These are phyloP conservation scores for Hypomyces rosellus DNA, from an alignment of 2,329 filamentous ascomycete genomes.

Conservation along the genomic window DNA sequence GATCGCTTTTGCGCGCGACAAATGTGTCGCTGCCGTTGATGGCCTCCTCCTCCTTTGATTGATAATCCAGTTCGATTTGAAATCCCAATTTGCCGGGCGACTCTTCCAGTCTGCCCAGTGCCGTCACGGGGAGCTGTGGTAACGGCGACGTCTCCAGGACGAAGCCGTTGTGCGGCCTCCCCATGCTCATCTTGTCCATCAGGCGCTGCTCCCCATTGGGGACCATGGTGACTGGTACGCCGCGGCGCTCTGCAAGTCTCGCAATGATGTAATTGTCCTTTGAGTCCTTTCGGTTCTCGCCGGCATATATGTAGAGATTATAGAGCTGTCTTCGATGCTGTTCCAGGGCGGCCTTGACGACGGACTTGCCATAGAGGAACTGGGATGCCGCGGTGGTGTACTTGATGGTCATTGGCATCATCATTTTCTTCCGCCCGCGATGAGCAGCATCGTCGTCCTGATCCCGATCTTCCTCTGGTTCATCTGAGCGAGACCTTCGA, in stretches of 20 bases:
- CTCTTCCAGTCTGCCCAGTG: slow-evolving; percentile 45
- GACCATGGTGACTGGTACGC: slow-evolving; percentile 53
- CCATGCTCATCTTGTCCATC: slow-evolving; percentile 76
- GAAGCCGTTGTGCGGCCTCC: slow-evolving; percentile 83
- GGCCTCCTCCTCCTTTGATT: slow-evolving; percentile 65
- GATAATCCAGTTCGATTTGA: slow-evolving; percentile 53
- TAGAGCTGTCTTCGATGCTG: slow-evolving; percentile 65
- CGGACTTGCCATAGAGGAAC: slow-evolving; percentile 80
- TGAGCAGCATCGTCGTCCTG: slow-evolving; percentile 5
- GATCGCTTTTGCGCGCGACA: slow-evolving; percentile 23
- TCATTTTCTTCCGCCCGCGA: slow-evolving; percentile 21
- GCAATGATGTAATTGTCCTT: slow-evolving; percentile 39
- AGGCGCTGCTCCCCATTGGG: slow-evolving; percentile 55
- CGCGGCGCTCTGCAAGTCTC: slow-evolving; percentile 39
- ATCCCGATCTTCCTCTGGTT: background rate
- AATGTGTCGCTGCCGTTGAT: slow-evolving; percentile 65
- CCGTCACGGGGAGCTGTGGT: slow-evolving; percentile 61
- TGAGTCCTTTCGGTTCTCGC: slow-evolving; percentile 46
- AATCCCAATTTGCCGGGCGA: slow-evolving; percentile 45
- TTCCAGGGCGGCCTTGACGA: slow-evolving; percentile 72
- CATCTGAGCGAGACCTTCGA: background rate
- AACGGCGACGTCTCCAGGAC: slow-evolving; percentile 82
- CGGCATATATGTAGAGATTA: slow-evolving; percentile 70
- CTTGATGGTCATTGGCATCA: slow-evolving; percentile 33
- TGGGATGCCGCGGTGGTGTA: slow-evolving; percentile 84